Evolutionary conservation across 2,329 filamentous ascomycete species (phyloP).

Genomic region (Lachnellula occidentalis): DNA sequence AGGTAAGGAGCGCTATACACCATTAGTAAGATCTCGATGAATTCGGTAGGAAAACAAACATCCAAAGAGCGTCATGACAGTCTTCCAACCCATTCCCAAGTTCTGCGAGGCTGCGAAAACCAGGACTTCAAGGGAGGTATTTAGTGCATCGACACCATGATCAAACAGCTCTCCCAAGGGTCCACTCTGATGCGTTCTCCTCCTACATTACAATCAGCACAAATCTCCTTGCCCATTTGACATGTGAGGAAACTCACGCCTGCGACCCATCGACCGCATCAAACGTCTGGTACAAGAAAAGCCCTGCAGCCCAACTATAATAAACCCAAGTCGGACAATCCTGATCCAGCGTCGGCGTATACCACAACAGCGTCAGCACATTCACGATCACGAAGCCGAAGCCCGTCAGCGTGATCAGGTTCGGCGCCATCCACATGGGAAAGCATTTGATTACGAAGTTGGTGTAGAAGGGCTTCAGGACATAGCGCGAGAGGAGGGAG

Average conservation of each 20-base stretch:
- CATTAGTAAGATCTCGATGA: slow-evolving; percentile 7
- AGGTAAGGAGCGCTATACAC: slow-evolving; percentile 73
- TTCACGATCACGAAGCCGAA: slow-evolving; percentile 88
- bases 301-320: slow-evolving; percentile 78
- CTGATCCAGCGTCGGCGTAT: slow-evolving; percentile 87
- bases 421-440: slow-evolving; percentile 89
- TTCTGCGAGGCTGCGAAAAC: slow-evolving; percentile 92
- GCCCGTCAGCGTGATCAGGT: slow-evolving; percentile 82
- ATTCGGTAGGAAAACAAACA: slow-evolving; percentile 44
- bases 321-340: slow-evolving; percentile 97
- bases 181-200: slow-evolving; percentile 86
- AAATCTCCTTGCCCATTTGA: neutral
- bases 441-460: slow-evolving; percentile 92
- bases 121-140: slow-evolving; percentile 88
- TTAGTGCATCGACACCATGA: slow-evolving; percentile 93
- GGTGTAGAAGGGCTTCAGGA: slow-evolving; percentile 97
- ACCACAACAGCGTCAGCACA: slow-evolving; percentile 88
- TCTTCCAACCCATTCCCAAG: slow-evolving; percentile 87
- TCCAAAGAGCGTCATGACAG: slow-evolving; percentile 75
- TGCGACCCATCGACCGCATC: slow-evolving; percentile 94
- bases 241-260: slow-evolving; percentile 54
- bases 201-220: slow-evolving; percentile 40
- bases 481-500: slow-evolving; percentile 83
- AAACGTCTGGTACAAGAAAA: slow-evolving; percentile 97
- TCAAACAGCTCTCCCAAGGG: slow-evolving; percentile 96